Evolutionary conservation across 2,329 filamentous ascomycete genomes (phyloP).

Genomic region (Teratosphaeria gauchensis): DNA sequence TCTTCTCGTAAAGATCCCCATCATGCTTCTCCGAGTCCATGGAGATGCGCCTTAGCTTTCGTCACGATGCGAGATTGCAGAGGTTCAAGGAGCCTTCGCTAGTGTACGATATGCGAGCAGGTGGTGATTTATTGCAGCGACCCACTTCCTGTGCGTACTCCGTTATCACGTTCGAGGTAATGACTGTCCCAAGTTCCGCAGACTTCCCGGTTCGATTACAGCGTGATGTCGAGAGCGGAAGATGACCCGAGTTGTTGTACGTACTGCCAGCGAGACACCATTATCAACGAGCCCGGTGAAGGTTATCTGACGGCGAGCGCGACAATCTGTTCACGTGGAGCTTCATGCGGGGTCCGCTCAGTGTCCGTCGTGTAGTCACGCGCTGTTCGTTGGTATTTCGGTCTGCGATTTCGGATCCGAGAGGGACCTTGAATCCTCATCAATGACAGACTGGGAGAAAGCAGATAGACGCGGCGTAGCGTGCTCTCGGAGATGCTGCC

Average conservation of each 20-base stretch:
- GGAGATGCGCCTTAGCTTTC: neutral
- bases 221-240: neutral
- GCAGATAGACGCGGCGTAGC: neutral
- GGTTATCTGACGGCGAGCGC: neutral
- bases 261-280: neutral
- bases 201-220: neutral
- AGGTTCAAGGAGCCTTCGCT: neutral
- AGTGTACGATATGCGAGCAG: neutral
- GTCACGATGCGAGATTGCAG: neutral
- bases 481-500: neutral
- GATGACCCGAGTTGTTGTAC: neutral
- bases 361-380: neutral
- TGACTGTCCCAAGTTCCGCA: neutral
- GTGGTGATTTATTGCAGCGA: neutral
- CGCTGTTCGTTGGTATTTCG: neutral
- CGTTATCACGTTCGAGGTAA: neutral
- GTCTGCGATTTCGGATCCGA: neutral
- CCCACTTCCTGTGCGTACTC: neutral
- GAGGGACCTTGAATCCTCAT: neutral
- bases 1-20: neutral
- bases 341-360: neutral
- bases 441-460: neutral
- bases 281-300: neutral
- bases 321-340: neutral
- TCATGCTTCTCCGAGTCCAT: neutral